Evolutionary conservation across 73 alveolate genomes (phyloP).

Genomic region (Paraurostyla sp.): DNA sequence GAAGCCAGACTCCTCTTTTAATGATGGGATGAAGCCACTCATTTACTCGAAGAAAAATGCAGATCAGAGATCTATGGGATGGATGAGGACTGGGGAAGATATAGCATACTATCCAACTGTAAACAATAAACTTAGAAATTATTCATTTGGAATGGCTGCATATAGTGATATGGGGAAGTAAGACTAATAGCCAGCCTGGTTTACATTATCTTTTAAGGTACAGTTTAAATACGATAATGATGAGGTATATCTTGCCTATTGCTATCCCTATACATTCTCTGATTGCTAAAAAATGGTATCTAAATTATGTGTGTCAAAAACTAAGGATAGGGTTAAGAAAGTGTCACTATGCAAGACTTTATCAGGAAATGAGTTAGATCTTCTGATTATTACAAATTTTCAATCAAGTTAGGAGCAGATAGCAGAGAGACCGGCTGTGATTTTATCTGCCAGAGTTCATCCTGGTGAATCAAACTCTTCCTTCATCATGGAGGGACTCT

Average conservation of each 20-base stretch:
- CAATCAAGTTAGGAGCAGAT: constrained; percentile 25
- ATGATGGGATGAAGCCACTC: constrained; percentile 85
- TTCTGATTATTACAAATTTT: constrained; percentile 76
- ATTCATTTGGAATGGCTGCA: constrained; percentile 51
- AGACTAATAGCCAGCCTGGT: neutral
- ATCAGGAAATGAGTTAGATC: constrained; percentile 78
- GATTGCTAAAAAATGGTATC: constrained; percentile 76
- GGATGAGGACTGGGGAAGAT: constrained; percentile 84
- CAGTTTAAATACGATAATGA: constrained; percentile 84
- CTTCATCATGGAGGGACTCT: constrained; percentile 77
- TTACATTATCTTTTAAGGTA: constrained; percentile 82
- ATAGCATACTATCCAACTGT: constrained; percentile 68
- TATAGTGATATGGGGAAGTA: neutral
- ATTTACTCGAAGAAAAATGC: constrained; percentile 78
- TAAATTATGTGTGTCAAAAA: neutral
- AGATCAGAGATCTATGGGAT: constrained; percentile 70
- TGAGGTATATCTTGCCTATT: constrained; percentile 87
- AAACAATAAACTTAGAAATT: constrained; percentile 10
- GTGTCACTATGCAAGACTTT: constrained; percentile 74
- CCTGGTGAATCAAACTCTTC: constrained; percentile 90
- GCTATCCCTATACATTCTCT: constrained; percentile 92
- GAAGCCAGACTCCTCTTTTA: constrained; percentile 79
- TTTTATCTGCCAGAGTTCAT: constrained; percentile 83
- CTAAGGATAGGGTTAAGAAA: constrained; percentile 20
- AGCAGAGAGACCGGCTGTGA: constrained; percentile 67